phyloP scores from a whole-genome alignment of 768 basidiomycete species.

The Tricholoma furcatifolium region DNA sequence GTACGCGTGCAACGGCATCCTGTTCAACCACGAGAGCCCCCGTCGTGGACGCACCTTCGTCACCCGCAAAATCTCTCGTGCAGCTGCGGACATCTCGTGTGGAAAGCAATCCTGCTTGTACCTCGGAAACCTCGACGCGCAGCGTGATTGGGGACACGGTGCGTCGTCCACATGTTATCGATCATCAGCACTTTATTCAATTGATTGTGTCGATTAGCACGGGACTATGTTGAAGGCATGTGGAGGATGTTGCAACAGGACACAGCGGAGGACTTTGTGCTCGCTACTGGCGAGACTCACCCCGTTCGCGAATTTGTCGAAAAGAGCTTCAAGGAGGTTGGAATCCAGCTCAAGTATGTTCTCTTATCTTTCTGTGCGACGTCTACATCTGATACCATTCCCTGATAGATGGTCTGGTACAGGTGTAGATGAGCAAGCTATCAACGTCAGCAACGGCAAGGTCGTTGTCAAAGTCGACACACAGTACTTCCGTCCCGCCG shows the following conservation, averaged over 20 bases:
- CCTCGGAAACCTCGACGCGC: constrained; percentile 91
- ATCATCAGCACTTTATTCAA: neutral
- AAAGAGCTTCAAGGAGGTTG: constrained; percentile 74
- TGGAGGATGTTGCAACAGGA: constrained; percentile 95
- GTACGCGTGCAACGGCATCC: constrained; percentile 94
- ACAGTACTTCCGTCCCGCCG: constrained; percentile 90
- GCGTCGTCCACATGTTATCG: constrained; percentile 21
- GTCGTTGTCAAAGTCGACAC: constrained; percentile 83
- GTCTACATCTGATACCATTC: neutral
- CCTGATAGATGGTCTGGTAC: constrained; percentile 70
- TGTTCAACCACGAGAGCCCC: constrained; percentile 98
- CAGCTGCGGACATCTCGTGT: constrained; percentile 87
- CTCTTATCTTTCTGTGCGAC: constrained; percentile 2
- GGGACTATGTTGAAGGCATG: constrained; percentile 96
- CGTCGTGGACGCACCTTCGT: constrained; percentile 94
- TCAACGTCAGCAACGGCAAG: constrained; percentile 65
- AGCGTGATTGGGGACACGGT: constrained; percentile 99
- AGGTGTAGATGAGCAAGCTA: constrained; percentile 77
- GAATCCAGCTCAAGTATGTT: constrained; percentile 62
- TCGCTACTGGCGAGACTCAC: constrained; percentile 96
- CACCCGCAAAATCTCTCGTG: constrained; percentile 91
- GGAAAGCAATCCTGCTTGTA: constrained; percentile 91
- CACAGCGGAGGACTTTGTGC: constrained; percentile 83
- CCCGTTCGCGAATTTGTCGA: constrained; percentile 91
- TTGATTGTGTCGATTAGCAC: constrained; percentile 42